These are phyloP conservation scores for Aureobasidium lini DNA, from an alignment of 2,329 filamentous ascomycete species.

Conservation along the genomic window DNA sequence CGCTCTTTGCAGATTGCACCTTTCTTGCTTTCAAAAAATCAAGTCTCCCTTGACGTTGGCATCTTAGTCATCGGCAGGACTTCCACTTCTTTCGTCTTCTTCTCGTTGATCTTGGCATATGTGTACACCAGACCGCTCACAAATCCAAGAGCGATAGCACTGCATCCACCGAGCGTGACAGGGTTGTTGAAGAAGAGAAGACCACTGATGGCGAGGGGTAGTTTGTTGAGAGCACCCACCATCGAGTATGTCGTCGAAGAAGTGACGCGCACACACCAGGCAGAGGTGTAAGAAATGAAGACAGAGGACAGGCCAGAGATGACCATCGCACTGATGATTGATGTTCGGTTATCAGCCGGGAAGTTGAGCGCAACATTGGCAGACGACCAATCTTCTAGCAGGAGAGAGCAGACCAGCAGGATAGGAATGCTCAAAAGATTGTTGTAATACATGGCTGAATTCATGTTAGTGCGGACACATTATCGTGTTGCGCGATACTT, in stretches of 20 bases:
- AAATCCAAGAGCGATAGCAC: conserved; percentile 86
- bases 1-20: too few species aligned
- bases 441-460: conserved; percentile 59
- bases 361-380: conserved; percentile 83
- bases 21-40: neutral
- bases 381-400: conserved; percentile 87
- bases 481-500: conserved; percentile 33
- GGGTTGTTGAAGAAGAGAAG: conserved; percentile 93
- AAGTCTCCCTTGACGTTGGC: neutral
- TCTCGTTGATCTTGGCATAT: conserved; percentile 64
- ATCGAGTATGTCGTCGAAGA: conserved; percentile 98
- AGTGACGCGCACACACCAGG: conserved; percentile 96
- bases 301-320: conserved; percentile 88
- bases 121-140: conserved; percentile 87
- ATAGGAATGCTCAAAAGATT: conserved; percentile 94
- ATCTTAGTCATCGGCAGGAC: conserved; percentile 6
- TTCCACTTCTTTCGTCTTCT: neutral
- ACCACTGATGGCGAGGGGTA: conserved; percentile 86
- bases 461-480: neutral
- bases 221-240: conserved; percentile 98
- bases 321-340: conserved; percentile 78
- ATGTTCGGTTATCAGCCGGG: conserved; percentile 69
- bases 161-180: conserved; percentile 83
- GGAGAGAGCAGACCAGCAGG: conserved; percentile 69
- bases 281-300: conserved; percentile 97